These are phyloP conservation scores for Aspergillus japonicus DNA, from an alignment of 2,329 filamentous ascomycete genomes.

Conservation along the genomic window DNA sequence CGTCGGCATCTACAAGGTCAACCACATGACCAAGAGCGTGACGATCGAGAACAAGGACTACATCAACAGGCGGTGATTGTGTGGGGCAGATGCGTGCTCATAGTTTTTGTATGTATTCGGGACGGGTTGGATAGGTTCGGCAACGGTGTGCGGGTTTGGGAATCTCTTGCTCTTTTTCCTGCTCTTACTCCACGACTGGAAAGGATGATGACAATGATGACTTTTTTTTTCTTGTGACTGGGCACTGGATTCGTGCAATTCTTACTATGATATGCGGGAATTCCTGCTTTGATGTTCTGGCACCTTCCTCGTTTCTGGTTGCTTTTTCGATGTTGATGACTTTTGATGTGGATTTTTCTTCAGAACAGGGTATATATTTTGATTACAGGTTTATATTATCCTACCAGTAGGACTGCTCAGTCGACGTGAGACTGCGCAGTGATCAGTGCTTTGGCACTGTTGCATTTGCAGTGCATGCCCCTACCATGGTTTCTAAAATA, in stretches of 20 bases:
- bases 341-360: background rate
- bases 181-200: background rate
- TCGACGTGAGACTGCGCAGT: too few species aligned
- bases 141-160: slow-evolving; percentile 1
- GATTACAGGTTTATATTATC: too few species aligned
- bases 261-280: background rate
- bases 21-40: slow-evolving; percentile 95
- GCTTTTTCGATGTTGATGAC: slow-evolving; percentile 4
- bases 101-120: slow-evolving; percentile 1
- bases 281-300: background rate
- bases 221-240: background rate
- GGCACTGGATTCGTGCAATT: background rate
- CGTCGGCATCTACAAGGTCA: slow-evolving; percentile 98
- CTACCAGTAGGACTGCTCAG: too few species aligned
- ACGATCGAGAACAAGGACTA: slow-evolving; percentile 84
- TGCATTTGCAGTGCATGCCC: too few species aligned
- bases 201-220: background rate
- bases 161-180: background rate
- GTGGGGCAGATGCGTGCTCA: slow-evolving; percentile 3
- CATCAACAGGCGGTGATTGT: slow-evolving; percentile 47
- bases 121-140: slow-evolving; percentile 2
- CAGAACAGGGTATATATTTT: too few species aligned
- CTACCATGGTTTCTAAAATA: too few species aligned
- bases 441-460: too few species aligned
- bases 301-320: background rate